Percentiles rank a stretch among this genome's conserved stretches.
These are phyloP conservation scores for Neofusicoccum ribis DNA, from an alignment of 2,329 filamentous ascomycete species.

Conservation along the genomic window DNA sequence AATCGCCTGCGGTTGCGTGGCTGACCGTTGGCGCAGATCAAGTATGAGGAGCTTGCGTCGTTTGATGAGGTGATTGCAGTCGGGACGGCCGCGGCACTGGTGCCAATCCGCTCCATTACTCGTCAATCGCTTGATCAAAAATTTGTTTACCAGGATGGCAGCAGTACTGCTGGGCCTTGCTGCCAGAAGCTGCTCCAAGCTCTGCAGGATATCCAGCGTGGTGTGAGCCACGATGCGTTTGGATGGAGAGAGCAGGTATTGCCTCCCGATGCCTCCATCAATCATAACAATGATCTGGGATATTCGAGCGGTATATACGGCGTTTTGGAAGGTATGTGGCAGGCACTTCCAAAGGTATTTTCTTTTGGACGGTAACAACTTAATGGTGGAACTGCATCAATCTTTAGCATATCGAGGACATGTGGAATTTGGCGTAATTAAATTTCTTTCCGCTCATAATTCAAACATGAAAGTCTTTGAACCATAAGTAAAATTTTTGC, in stretches of 20 bases:
- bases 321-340: neutral
- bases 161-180: neutral
- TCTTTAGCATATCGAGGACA: neutral
- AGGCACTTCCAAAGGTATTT: neutral
- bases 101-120: conserved; percentile 23
- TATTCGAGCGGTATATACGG: neutral
- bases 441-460: too few species aligned
- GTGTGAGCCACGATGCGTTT: conserved; percentile 6
- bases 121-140: conserved; percentile 24
- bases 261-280: neutral
- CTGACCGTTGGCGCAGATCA: conserved; percentile 18
- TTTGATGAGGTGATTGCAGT: conserved; percentile 29
- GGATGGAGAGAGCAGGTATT: conserved; percentile 5
- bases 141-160: conserved; percentile 24
- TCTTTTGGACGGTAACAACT: neutral
- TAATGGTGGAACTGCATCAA: neutral
- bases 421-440: too few species aligned
- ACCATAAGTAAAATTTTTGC: neutral
- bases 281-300: neutral
- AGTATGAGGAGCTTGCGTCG: conserved; percentile 22
- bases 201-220: conserved; percentile 1
- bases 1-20: neutral
- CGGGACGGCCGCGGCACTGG: conserved; percentile 26
- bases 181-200: conserved; percentile 1
- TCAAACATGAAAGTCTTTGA: neutral